Percentiles rank a stretch among this genome's conserved stretches.
Evolutionary conservation across 2,329 filamentous ascomycete species (phyloP).

Genomic region (Escovopsis weberi): DNA sequence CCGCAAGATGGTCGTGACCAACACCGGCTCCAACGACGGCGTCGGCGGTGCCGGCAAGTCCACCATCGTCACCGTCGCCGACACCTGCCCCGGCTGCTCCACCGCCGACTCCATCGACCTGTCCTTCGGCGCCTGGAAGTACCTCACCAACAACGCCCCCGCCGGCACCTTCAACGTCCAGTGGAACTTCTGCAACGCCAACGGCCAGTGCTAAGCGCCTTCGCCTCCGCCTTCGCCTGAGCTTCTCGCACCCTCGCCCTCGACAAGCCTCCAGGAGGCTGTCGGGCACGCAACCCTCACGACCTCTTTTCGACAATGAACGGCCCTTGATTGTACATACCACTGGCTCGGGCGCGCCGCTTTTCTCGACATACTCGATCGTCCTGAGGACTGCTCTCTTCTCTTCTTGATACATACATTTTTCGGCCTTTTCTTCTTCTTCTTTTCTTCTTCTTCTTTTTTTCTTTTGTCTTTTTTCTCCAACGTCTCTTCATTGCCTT

Average conservation of each 20-base stretch:
- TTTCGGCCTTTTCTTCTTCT: too few species aligned
- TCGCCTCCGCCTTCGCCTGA: slow-evolving; percentile 3
- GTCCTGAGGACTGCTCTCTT: too few species aligned
- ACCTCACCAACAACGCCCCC: slow-evolving; percentile 2
- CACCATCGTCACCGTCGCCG: slow-evolving; percentile 1
- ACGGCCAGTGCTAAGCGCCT: slow-evolving; percentile 5
- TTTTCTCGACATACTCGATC: too few species aligned
- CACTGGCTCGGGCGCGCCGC: too few species aligned
- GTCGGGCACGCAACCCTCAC: too few species aligned
- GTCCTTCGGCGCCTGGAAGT: slow-evolving; percentile 3
- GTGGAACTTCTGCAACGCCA: slow-evolving; percentile 6
- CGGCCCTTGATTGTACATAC: too few species aligned
- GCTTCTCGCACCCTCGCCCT: not conserved
- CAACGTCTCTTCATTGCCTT: too few species aligned
- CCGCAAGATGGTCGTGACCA: slow-evolving; percentile 5
- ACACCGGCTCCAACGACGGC: slow-evolving; percentile 3
- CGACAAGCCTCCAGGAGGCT: too few species aligned
- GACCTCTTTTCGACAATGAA: too few species aligned
- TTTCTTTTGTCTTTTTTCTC: too few species aligned
- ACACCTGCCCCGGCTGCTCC: slow-evolving; percentile 5
- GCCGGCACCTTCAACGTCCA: slow-evolving; percentile 5
- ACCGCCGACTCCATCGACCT: slow-evolving; percentile 4
- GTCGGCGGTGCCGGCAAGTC: slow-evolving; percentile 3
- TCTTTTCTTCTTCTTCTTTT: too few species aligned
- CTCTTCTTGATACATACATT: too few species aligned